Conservation (phyloP, 2,329 filamentous ascomycete genomes). For the Penicillium sp. region DNA sequence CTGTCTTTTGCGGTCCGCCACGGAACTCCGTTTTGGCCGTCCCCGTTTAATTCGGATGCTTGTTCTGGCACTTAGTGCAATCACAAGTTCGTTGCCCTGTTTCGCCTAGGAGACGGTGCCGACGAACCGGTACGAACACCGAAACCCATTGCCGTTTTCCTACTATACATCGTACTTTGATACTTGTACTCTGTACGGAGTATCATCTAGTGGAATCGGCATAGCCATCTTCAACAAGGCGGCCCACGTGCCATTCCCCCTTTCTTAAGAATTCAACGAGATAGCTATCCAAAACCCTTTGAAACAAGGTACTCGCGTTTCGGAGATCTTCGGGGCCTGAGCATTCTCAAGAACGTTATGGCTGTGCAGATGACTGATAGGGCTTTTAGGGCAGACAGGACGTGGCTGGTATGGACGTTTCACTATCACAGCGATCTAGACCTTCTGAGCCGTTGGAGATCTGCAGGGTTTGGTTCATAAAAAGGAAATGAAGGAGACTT, state of each 20-base stretch:
- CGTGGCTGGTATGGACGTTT: constrained; percentile 20
- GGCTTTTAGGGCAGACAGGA: constrained; percentile 1
- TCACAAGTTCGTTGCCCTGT: not conserved
- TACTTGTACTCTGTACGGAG: not conserved
- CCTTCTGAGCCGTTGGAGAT: constrained; percentile 5
- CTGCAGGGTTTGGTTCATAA: not conserved
- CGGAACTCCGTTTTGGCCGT: not conserved
- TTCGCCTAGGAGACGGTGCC: not conserved
- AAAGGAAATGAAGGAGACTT: constrained; percentile 12
- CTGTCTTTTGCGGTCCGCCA: constrained; percentile 8
- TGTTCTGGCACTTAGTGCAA: not conserved
- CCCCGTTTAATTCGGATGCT: not conserved
- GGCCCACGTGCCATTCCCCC: constrained; percentile 15
- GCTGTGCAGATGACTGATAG: constrained; percentile 13
- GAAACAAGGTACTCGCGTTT: constrained; percentile 12
- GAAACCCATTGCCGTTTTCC: constrained; percentile 7
- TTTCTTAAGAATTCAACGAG: constrained; percentile 2
- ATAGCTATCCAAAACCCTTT: not conserved
- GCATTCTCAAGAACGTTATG: constrained; percentile 17
- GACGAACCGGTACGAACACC: not conserved
- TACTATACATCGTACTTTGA: not conserved
- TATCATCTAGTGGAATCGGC: constrained; percentile 13
- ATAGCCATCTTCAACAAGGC: constrained; percentile 6
- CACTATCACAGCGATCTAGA: not conserved
- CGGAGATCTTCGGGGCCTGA: constrained; percentile 7